Base-by-base conservation (phyloP, 176 grass and related monocot species). In the Musa beccarii region DNA sequence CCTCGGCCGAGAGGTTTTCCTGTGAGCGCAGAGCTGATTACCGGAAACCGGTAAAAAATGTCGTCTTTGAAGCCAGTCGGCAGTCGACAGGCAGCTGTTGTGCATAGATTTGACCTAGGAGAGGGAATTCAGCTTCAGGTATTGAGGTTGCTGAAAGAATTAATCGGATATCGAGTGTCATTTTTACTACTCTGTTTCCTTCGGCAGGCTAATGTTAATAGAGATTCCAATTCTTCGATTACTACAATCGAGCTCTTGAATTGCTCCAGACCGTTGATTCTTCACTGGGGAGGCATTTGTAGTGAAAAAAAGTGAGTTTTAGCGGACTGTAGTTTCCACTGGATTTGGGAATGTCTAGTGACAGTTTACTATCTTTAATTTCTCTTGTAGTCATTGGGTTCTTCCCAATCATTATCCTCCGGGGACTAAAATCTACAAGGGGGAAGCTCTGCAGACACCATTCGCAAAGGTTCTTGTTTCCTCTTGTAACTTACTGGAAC, bases 251-350 rank as follows among this genome's bases (percentile, higher is more conserved):
- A 61, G 57, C 26, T 75, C 29, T 20, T 75, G 10, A 62, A 61
- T 49, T 75, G 73, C 73, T 49, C 73, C 4, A 50, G 73, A 49
- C 2, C 26, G 1, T 49, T 63, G 56, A 28, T 75, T 61, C 73
- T 75, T 75, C 73, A 75, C 9, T 75, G 73, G 73, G 73, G 73
- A 61, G 25, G 56, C 28, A 22, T 62, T 49, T 75, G 29, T 43
- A 50, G 26, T 16, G 56, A 29, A 20, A 55, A 75, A 11, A 75
- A 8, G 73, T 75, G 73, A 75, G 73, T 17, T 75, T 34, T 49
- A 49, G 8, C 56, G 9, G 63, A 19, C 15, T 49, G 13, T 51
- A 49, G 26, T 28, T 49, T 61, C 19, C 16, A n/a, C 9, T 62
- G 3, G 1, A 66, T 26, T 66, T 66, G 63, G 11, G 63, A 66